Percentiles rank a stretch among this genome's conserved stretches.
phyloP scores from a whole-genome alignment of 768 basidiomycete species.

The Cyclocybe aegerita region DNA sequence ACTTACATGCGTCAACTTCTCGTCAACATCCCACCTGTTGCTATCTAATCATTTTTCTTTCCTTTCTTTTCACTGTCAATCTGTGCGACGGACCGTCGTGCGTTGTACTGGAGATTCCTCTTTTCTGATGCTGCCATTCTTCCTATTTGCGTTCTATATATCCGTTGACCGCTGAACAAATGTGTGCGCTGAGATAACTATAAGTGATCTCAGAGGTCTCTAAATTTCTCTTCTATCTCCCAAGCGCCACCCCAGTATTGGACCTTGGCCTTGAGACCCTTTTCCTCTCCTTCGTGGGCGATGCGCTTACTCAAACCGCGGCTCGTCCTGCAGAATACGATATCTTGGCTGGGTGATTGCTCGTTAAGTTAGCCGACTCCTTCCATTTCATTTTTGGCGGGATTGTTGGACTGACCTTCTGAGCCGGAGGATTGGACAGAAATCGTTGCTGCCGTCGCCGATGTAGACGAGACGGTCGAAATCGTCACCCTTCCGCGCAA shows the following conservation, averaged over 20 bases:
- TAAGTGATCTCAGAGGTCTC: conserved; percentile 29
- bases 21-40: conserved; percentile 2
- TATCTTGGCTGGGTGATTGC: conserved; percentile 61
- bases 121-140: conserved; percentile 15
- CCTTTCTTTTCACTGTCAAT: no score
- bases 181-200: conserved; percentile 3
- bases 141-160: conserved; percentile 19
- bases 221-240: conserved; percentile 90
- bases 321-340: conserved; percentile 75
- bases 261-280: conserved; percentile 70
- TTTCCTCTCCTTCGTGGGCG: conserved; percentile 58
- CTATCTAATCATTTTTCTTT: conserved; percentile 11
- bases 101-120: conserved; percentile 17
- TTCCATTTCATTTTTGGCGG: background rate
- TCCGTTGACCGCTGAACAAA: conserved; percentile 18
- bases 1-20: conserved; percentile 8
- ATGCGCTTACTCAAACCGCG: conserved; percentile 83
- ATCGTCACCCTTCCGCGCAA: conserved; percentile 53
- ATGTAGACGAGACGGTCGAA: conserved; percentile 87
- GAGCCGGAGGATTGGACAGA: conserved; percentile 86
- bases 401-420: conserved; percentile 49
- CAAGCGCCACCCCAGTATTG: conserved; percentile 93
- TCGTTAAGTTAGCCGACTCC: background rate
- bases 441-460: conserved; percentile 95
- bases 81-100: conserved; percentile 10